A percentile compares a stretch with the other conserved stretches of the same genome.
Evolutionary conservation across 306 rosid species (phyloP).

Genomic region (Castanea sativa): DNA sequence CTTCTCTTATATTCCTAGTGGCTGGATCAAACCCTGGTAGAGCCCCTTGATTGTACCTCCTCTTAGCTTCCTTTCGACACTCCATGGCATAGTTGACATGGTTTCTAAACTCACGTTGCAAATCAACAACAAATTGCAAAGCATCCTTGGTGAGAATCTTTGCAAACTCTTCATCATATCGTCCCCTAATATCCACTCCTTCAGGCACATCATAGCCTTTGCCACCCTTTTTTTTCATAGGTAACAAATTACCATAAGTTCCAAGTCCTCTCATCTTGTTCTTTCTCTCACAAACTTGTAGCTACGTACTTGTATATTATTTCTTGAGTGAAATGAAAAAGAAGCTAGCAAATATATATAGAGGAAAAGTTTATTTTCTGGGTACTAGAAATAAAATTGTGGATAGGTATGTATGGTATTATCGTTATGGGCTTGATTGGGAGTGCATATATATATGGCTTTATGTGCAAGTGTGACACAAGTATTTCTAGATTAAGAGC

Average conservation of each 20-base stretch:
- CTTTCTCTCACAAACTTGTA: not conserved
- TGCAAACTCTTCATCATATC: slow-evolving; percentile 62
- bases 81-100: slow-evolving; percentile 67
- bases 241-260: slow-evolving; percentile 19
- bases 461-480: slow-evolving; percentile 18
- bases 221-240: slow-evolving; percentile 4
- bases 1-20: slow-evolving; percentile 58
- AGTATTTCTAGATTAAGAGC: not conserved
- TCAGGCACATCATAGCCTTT: slow-evolving; percentile 62
- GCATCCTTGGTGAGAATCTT: slow-evolving; percentile 76
- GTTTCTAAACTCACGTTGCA: slow-evolving; percentile 75
- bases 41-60: slow-evolving; percentile 66
- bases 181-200: slow-evolving; percentile 71
- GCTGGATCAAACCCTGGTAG: slow-evolving; percentile 76
- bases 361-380: not conserved
- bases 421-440: slow-evolving; percentile 17
- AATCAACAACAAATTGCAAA: slow-evolving; percentile 56
- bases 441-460: slow-evolving; percentile 21
- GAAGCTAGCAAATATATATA: not conserved
- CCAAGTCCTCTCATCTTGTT: slow-evolving; percentile 34
- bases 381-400: not conserved
- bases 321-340: not conserved
- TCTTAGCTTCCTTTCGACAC: slow-evolving; percentile 71
- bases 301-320: not conserved
- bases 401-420: slow-evolving; percentile 6